Base-by-base conservation (phyloP, 495 filamentous ascomycete genomes). In the Baudoinia panamericana region DNA sequence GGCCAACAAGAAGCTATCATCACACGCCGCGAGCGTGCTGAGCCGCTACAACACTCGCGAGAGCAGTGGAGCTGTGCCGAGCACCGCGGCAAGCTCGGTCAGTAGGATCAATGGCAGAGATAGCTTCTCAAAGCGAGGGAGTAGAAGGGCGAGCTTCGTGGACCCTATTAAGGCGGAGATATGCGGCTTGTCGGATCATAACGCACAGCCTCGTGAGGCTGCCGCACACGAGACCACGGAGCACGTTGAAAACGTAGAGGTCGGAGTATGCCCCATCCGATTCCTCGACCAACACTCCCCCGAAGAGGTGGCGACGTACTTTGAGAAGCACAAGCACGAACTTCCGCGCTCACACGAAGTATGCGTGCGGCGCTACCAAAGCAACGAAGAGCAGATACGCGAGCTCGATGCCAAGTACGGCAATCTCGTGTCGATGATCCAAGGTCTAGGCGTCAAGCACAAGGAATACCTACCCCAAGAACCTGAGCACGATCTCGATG, bases 341-440 rank as follows among this genome's bases (percentile, higher is more conserved):
- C 73, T 94, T 20, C 86, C 86, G 3, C 69, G 86, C 43, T 90
- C 83, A 51, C 86, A 94, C 59, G 84, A 86, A 45, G 74, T 93
- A 15, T 94, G 86, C 56, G 80, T 94, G 39, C 73, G 77, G 47
- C 73, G 86, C 27, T 92, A 86, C 57, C 84, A 93, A 56, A 73
- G 70, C 54, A 86, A 87, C 54, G 75, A 81, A 20, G 71, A 80
- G 44, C 80, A 82, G 44, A 84, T 93, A 51, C 73, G 73, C 39
- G 78, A 85, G 52, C 65, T 94, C 19, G 86, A 94, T 54, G 82
- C 81, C 28, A 94, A 94, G 51, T 94, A 94, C 48, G 86, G 84
- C 3, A 84, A 74, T 52, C 65, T 93, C 18, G 83, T 80, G 41
- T 87, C 70, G 60, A 93, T 94, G 85, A 86, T 94, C 35, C 75